Evolutionary conservation across 202 grass and related monocot species (phyloP).

Genomic region (Panicum hallii): DNA sequence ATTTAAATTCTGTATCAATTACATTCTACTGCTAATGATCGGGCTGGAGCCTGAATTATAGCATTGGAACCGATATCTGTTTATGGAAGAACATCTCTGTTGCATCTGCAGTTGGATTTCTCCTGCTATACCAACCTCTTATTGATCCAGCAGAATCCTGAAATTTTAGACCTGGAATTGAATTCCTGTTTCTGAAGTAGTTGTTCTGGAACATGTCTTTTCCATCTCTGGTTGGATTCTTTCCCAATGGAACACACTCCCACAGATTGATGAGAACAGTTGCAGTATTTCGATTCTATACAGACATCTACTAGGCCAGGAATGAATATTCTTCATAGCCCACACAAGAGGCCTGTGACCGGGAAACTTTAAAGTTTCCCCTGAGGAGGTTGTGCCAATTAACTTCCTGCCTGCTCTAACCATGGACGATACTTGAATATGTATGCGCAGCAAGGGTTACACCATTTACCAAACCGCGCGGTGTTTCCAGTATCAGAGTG

Average conservation of each 20-base stretch:
- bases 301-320: neutral
- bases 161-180: neutral
- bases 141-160: neutral
- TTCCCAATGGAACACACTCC: neutral
- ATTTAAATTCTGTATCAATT: neutral
- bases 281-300: neutral
- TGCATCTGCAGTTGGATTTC: neutral
- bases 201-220: neutral
- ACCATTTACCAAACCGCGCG: neutral
- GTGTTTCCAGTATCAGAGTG: neutral
- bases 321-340: constrained; percentile 22
- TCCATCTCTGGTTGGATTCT: neutral
- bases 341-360: constrained; percentile 41
- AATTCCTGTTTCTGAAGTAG: neutral
- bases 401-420: constrained; percentile 15
- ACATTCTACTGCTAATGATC: neutral
- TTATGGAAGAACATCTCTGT: neutral
- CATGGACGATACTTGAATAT: neutral
- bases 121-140: neutral
- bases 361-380: neutral
- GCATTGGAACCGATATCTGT: neutral
- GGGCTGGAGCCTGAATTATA: neutral
- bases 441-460: neutral
- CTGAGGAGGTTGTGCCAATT: neutral
- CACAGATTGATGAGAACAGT: neutral